Evolutionary conservation across 257 asterid genomes (phyloP), one percentile per base, ranked within the genome.

Genomic region (Leonotis leonurus): DNA sequence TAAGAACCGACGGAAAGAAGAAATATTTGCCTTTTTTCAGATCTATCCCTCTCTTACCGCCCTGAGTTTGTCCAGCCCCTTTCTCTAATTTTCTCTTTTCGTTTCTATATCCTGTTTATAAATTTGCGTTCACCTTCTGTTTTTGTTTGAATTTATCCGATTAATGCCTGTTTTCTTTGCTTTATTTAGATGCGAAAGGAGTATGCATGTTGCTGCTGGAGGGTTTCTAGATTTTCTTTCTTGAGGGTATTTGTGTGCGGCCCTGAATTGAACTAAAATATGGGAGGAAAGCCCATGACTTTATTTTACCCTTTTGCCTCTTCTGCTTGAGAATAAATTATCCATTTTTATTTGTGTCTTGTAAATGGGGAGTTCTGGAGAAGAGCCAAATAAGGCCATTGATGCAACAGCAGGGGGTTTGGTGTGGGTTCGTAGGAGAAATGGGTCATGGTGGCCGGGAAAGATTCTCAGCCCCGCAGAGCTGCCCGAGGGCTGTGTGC

Each of bases 381-480:
- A 80, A 65, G 75, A 75, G 35, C 58, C 71, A 51, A 69, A 56
- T 32, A 79, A 82, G 75, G 78, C 56, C 80, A 72, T 87, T 75
- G 85, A 86, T 74, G 37, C 74, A 10, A 73, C 80, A 9, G 86
- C 72, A 12, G 95, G 95, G 2, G 94, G 87, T 14, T 65, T 91
- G 83, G 94, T 91, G 61, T 91, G 98, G 96, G 93, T 91, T 53
- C 92, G 87, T 10, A 72, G 94, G 69, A 68, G 94, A 65, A 88
- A 91, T 13, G 97, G 93, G 76, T 77, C 88, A 11, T 84, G 95
- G 96, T 91, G 98, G 96, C 96, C 98, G 8, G 95, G 90, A 16
- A 78, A 78, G 72, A 84, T 89, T 78, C 81, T 86, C 25, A 86
- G 87, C 54, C 81, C 75, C 8, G 93, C 81, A 8, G 93, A 84